These are phyloP conservation scores for Candida michaelii DNA, from an alignment of 805 yeast species.

Conservation along the genomic window DNA sequence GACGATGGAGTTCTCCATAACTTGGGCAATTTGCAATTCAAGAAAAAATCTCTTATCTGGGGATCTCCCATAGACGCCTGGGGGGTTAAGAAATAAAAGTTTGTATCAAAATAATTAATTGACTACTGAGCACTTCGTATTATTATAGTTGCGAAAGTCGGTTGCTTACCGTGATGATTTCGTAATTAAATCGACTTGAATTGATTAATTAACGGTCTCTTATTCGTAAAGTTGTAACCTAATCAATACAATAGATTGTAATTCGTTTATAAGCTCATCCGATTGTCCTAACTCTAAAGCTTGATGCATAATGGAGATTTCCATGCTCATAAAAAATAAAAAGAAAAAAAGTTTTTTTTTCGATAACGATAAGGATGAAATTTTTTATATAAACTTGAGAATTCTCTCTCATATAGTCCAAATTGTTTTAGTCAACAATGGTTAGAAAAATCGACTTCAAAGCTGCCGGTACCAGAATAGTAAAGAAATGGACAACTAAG, in stretches of 20 bases:
- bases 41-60: neutral
- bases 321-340: constrained; percentile 3
- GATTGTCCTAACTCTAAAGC: neutral
- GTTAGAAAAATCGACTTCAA: constrained; percentile 11
- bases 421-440: constrained; percentile 1
- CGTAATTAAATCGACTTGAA: no score
- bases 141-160: no score
- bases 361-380: constrained; percentile 4
- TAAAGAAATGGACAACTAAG: constrained; percentile 60
- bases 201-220: no score
- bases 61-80: neutral
- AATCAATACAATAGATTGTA: no score
- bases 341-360: neutral
- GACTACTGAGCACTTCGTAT: no score
- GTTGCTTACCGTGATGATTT: no score
- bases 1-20: neutral
- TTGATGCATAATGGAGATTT: neutral
- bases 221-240: no score
- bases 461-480: constrained; percentile 19
- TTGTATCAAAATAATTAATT: no score
- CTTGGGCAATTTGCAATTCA: no score
- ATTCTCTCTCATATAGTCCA: neutral
- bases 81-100: no score
- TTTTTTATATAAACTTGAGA: constrained; percentile 3
- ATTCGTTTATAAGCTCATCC: no score